Evolutionary conservation across 2,329 filamentous ascomycete genomes (phyloP), one percentile per base, ranked within the genome.

Genomic region (Colletotrichum lupini): DNA sequence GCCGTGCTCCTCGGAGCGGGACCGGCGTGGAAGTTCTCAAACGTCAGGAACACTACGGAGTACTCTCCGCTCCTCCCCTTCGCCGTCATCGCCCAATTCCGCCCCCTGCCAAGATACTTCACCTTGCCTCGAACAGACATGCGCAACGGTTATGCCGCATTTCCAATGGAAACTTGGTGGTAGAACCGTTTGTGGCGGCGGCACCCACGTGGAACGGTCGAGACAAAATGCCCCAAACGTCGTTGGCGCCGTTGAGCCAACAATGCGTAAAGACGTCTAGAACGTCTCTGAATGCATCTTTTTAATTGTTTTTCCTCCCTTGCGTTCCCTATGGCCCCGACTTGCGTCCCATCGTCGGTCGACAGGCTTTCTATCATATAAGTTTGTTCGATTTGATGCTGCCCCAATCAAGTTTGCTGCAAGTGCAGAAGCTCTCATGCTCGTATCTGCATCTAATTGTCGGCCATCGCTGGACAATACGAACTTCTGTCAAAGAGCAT

Each of bases 181-280:
- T 32, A 35, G 28, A 28, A 12, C 56, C 60, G 53, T 56, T 30
- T 19, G 61, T 59, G 67, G 67, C 62, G 64, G 14, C 35, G 42
- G 16, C 64, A 55, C 7, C 22, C 68, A 71, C 68, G 63, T 71
- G 68, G 68, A 14, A 46, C 52, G 9, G 9, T 24, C 62, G 11
- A 60, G 30, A 60, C 32, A 53, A 26, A 11, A 35, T 32, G 9
- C 24, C 32, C 46, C 56, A 49, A 46, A 71, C n/a, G 59, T 22
- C 55, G 61, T 58, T 53, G 42, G 55, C 67, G 42, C 62, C 67
- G 55, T 70, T 55, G 16, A 19, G 42, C 2, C 24, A 57, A 26
- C 16, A 28, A 37, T 26, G 46, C 28, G 28, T 28, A 30, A 53
- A 35, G n/a, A 35, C n/a, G 12, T 35, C 53, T 26, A 42, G 30